phyloP scores from a whole-genome alignment of 768 basidiomycete genomes.

The Infundibulicybe gibba region DNA sequence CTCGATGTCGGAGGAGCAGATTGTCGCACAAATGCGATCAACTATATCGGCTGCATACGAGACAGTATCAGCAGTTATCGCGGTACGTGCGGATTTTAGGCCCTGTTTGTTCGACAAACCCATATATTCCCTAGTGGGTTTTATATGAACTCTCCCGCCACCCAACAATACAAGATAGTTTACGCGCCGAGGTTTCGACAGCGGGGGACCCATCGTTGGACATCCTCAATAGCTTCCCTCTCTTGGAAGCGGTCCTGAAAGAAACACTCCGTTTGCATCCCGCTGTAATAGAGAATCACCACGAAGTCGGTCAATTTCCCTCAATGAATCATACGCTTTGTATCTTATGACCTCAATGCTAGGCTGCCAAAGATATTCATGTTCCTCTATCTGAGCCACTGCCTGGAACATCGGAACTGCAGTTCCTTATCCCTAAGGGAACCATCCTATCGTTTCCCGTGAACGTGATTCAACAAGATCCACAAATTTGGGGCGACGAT shows the following conservation, averaged over 20 bases:
- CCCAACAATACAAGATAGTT: slow-evolving; percentile 45
- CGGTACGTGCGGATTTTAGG: slow-evolving; percentile 20
- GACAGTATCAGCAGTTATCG: slow-evolving; percentile 42
- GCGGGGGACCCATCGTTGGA: slow-evolving; percentile 49
- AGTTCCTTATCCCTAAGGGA: slow-evolving; percentile 52
- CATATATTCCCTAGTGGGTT: slow-evolving; percentile 45
- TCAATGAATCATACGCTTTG: neutral
- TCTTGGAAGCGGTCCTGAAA: slow-evolving; percentile 59
- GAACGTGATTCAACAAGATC: slow-evolving; percentile 54
- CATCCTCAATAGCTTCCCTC: slow-evolving; percentile 43
- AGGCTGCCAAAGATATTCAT: slow-evolving; percentile 49
- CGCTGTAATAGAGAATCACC: slow-evolving; percentile 62
- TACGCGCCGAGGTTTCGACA: slow-evolving; percentile 51
- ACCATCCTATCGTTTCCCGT: slow-evolving; percentile 52
- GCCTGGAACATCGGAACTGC: slow-evolving; percentile 35
- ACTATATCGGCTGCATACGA: slow-evolving; percentile 61
- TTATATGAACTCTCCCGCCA: slow-evolving; percentile 58
- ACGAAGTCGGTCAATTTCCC: slow-evolving; percentile 35
- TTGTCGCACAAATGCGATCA: slow-evolving; percentile 60
- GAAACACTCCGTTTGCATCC: slow-evolving; percentile 63
- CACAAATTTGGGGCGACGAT: slow-evolving; percentile 57
- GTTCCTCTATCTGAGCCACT: slow-evolving; percentile 55
- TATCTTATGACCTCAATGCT: slow-evolving; percentile 5
- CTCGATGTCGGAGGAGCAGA: slow-evolving; percentile 44
- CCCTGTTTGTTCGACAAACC: neutral